Evolutionary conservation across 768 basidiomycete species (phyloP).

Genomic region (Daedaleopsis sinensis): DNA sequence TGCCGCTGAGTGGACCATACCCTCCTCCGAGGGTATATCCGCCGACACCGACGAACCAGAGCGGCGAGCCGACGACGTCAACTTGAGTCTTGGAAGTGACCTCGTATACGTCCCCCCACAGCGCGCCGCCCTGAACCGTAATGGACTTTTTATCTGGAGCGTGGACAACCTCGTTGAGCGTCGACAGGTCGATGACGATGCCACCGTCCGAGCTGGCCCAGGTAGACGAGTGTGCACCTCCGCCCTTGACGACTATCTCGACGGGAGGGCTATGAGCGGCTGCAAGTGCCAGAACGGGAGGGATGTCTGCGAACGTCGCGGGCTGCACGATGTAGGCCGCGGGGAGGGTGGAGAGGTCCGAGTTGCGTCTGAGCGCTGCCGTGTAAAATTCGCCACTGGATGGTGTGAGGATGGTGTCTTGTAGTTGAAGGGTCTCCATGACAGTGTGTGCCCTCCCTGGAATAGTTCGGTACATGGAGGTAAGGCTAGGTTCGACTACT

Average conservation of each 20-base stretch:
- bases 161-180: conserved; percentile 31
- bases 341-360: conserved; percentile 20
- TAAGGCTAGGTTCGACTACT: too few species aligned
- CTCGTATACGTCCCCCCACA: conserved; percentile 31
- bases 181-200: conserved; percentile 37
- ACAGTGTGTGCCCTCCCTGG: too few species aligned
- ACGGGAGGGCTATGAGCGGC: conserved; percentile 16
- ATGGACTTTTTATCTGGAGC: conserved; percentile 30
- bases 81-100: conserved; percentile 20
- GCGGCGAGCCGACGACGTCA: conserved; percentile 23
- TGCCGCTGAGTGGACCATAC: conserved; percentile 26
- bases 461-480: too few species aligned
- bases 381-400: conserved; percentile 22
- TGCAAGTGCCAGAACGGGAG: conserved; percentile 21
- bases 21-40: conserved; percentile 29
- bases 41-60: conserved; percentile 28
- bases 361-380: conserved; percentile 22
- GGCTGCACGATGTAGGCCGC: conserved; percentile 23
- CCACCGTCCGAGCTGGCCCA: conserved; percentile 37
- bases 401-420: conserved; percentile 19
- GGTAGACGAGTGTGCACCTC: conserved; percentile 34
- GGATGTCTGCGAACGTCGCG: conserved; percentile 12
- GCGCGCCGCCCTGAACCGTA: conserved; percentile 35
- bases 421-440: conserved; percentile 16
- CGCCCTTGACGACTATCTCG: conserved; percentile 32